Evolutionary conservation across 2,329 filamentous ascomycete genomes (phyloP).

Genomic region (Metarhizium robertsii): DNA sequence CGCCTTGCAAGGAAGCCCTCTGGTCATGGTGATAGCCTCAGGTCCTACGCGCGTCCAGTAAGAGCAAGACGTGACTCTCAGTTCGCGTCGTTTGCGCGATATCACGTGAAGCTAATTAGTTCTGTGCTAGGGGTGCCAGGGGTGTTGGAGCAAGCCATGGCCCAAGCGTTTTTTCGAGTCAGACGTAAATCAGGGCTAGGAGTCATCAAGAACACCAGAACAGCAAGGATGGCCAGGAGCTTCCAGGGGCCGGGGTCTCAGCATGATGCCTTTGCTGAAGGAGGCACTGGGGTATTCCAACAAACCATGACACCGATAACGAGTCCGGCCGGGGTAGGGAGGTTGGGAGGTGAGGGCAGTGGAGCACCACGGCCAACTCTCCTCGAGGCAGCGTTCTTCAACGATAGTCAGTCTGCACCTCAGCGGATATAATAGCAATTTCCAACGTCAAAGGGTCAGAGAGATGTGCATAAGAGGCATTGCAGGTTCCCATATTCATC

Average conservation of each 20-base stretch:
- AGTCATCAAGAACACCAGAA: neutral
- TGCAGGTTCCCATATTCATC: neutral
- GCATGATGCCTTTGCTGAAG: no score
- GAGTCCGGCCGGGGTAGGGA: no score
- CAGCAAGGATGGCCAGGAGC: no score
- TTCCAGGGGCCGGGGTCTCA: no score
- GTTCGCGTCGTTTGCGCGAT: neutral
- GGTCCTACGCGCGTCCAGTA: conserved; percentile 8
- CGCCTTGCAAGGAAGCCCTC: neutral
- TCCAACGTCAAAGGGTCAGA: neutral
- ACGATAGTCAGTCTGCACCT: neutral
- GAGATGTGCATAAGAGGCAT: neutral
- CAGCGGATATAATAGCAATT: neutral
- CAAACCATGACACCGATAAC: no score
- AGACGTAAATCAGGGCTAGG: neutral
- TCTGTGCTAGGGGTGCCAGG: neutral
- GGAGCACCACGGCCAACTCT: neutral
- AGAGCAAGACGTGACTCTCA: neutral
- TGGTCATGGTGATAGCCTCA: conserved; percentile 2
- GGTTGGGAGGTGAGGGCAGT: neutral
- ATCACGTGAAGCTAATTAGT: conserved; percentile 5
- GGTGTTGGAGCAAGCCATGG: neutral
- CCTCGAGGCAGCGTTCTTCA: neutral
- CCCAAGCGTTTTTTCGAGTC: neutral
- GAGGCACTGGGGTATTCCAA: no score